Percentiles rank a stretch among this genome's conserved stretches.
These are phyloP conservation scores for Brettanomyces naardenensis DNA, from an alignment of 805 yeast genomes.

Conservation along the genomic window DNA sequence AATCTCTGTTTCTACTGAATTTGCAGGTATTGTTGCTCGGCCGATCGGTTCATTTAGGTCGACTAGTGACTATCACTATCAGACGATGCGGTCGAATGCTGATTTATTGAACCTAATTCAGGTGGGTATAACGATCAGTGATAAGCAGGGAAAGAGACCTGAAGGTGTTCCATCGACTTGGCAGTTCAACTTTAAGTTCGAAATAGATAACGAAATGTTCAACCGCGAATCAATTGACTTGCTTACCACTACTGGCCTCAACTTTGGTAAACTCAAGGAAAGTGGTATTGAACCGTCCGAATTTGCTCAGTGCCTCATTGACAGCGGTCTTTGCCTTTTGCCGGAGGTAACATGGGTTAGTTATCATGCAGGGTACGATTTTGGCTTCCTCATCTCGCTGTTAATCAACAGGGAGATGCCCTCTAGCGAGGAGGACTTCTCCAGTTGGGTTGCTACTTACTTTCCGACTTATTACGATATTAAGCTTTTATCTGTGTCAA, in stretches of 20 bases:
- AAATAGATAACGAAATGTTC: slow-evolving; percentile 72
- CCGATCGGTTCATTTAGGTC: slow-evolving; percentile 92
- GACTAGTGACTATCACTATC: slow-evolving; percentile 90
- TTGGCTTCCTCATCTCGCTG: slow-evolving; percentile 78
- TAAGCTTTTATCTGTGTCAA: slow-evolving; percentile 39
- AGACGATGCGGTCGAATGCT: slow-evolving; percentile 85
- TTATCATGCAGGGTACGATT: slow-evolving; percentile 90
- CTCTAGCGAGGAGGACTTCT: slow-evolving; percentile 67
- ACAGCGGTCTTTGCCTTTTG: slow-evolving; percentile 78
- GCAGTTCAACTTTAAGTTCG: slow-evolving; percentile 92
- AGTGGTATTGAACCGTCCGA: slow-evolving; percentile 73
- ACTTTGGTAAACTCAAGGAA: slow-evolving; percentile 63
- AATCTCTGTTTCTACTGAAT: slow-evolving; percentile 78
- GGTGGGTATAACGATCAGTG: slow-evolving; percentile 71
- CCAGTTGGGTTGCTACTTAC: slow-evolving; percentile 57
- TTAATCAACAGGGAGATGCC: slow-evolving; percentile 76
- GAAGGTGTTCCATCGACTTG: slow-evolving; percentile 69
- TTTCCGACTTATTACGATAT: slow-evolving; percentile 84
- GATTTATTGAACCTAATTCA: slow-evolving; percentile 84
- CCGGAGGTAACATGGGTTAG: slow-evolving; percentile 76
- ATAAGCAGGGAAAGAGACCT: slow-evolving; percentile 61
- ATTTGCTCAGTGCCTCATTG: slow-evolving; percentile 78
- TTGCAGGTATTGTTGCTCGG: slow-evolving; percentile 92
- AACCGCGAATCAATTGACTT: slow-evolving; percentile 78
- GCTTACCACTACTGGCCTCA: slow-evolving; percentile 73